Conservation (phyloP, 1,284 basidiomycete genomes). For the Ustilago vetiveriae region DNA sequence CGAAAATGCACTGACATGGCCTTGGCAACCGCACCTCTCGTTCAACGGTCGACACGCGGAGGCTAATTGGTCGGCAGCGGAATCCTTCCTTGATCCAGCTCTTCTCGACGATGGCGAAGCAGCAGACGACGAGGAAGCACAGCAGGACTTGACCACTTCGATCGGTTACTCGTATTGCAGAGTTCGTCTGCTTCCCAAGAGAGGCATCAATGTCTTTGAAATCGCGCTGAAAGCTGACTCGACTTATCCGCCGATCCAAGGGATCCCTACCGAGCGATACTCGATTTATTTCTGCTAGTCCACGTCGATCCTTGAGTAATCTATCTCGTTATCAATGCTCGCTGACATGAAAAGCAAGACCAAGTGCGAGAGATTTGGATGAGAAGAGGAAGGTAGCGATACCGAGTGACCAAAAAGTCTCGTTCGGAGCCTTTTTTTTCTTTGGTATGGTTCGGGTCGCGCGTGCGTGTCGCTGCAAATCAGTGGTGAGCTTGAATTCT, state of each 20-base stretch:
- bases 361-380: no score
- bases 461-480: no score
- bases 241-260: slow-evolving; percentile 1
- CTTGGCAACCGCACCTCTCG: slow-evolving; percentile 28
- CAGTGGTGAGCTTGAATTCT: no score
- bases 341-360: no score
- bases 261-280: slow-evolving; percentile 30
- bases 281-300: slow-evolving; percentile 36
- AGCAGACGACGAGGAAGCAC: background rate
- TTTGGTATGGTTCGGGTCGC: no score
- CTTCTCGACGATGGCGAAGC: slow-evolving; percentile 6
- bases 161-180: slow-evolving; percentile 30
- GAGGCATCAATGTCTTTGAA: slow-evolving; percentile 45
- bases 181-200: slow-evolving; percentile 26
- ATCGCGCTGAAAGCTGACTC: slow-evolving; percentile 19
- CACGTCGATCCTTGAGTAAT: background rate
- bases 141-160: background rate
- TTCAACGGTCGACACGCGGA: slow-evolving; percentile 33
- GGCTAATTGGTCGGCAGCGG: slow-evolving; percentile 19
- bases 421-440: no score
- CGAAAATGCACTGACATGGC: slow-evolving; percentile 12
- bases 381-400: no score
- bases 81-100: slow-evolving; percentile 13
- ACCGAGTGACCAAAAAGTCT: no score
- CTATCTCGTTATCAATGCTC: background rate